Evolutionary conservation across 2,329 filamentous ascomycete species (phyloP), one percentile per base, ranked within the genome.

Genomic region (Ceratocystis colombiana): DNA sequence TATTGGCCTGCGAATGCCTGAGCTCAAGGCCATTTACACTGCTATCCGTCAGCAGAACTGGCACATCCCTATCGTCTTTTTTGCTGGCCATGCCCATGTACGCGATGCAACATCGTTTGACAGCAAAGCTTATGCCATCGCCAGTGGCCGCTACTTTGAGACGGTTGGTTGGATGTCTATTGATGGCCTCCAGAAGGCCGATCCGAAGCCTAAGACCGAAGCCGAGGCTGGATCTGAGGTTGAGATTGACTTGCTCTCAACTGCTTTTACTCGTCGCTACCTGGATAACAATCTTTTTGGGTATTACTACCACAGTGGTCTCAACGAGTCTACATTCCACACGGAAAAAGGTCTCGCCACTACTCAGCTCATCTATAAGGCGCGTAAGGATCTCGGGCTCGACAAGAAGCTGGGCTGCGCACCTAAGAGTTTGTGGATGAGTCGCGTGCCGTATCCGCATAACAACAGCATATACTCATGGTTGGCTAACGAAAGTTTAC

Each of bases 161-260:
- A 96, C 93, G 0, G 87, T 97, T 62, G 93, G 93, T 1, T 97
- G 94, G 82, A 85, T 94, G 83, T 96, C 91, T 0, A 85, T 96
- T 59, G 82, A 87, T 66, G 90, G 90, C 41, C 71, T 83, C 65
- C 78, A 77, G 70, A 74, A 73, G 68, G 72, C 71, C 12, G 72
- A 73, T 62, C 70, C 71, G 45, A 70, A 41, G 37, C 3, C 37
- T 2, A 41, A 41, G 37, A 41, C 37, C 12, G 12, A 41, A 12
- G 10, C 37, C 3, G 1, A 41, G 37, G 4, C 37, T 41, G 37
- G 37, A 12, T 41, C 68, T 69, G 65, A 69, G 64, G 73, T 72
- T 2, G 71, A 72, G 0, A 70, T 74, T 3, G 72, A 75, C 5
- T 74, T 75, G 0, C 7, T 28, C 5, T 71, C 72, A 6, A 76